Evolutionary conservation across 352 stramenopile genomes (phyloP).

Genomic region (Globisporangium sylvaticum): DNA sequence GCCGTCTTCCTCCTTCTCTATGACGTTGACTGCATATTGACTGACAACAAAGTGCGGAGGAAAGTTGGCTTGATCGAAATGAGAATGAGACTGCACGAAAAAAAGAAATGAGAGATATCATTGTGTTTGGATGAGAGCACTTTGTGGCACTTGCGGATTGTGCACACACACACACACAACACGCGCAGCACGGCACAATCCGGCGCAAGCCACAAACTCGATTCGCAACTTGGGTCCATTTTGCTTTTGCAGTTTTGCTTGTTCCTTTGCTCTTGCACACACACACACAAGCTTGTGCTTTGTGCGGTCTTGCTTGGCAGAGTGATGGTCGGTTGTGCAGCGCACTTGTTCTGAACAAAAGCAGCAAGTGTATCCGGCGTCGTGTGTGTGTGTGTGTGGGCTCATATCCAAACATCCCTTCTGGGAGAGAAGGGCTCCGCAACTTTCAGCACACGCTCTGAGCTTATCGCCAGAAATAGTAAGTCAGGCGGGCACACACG

Average conservation of each 20-base stretch:
- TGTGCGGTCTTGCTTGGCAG: neutral
- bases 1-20: neutral
- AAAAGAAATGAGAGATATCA: neutral
- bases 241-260: neutral
- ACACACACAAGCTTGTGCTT: neutral
- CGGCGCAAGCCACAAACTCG: neutral
- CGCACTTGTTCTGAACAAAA: neutral
- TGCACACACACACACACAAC: neutral
- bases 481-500: neutral
- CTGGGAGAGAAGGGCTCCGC: neutral
- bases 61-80: neutral
- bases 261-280: neutral
- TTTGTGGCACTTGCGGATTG: neutral
- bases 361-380: neutral
- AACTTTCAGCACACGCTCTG: conserved; percentile 5
- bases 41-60: neutral
- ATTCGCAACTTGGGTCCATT: neutral
- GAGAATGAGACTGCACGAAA: neutral
- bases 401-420: neutral
- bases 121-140: neutral
- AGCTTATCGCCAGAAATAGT: conserved; percentile 15
- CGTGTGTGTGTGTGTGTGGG: no score
- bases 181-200: neutral
- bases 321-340: neutral
- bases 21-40: neutral